Percentiles rank a stretch among this genome's conserved stretches.
phyloP scores from a whole-genome alignment of 805 yeast genomes.

The Wickerhamiella azymoides region DNA sequence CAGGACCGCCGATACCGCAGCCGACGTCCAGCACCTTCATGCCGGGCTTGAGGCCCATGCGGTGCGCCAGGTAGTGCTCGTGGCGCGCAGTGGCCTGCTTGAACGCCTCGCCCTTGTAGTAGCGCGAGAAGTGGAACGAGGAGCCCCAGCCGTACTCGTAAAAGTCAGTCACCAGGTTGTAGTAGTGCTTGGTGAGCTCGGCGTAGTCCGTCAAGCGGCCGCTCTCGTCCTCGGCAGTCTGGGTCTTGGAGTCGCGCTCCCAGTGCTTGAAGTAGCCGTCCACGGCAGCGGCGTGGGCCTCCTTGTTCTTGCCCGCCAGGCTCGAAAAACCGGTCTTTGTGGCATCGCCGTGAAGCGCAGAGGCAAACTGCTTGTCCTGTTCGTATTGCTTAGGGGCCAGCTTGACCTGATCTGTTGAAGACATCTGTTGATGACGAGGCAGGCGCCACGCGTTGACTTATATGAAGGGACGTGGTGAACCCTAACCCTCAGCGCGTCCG shows the following conservation, averaged over 20 bases:
- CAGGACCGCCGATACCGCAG: slow-evolving; percentile 99
- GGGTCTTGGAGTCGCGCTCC: slow-evolving; percentile 61
- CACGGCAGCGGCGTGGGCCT: slow-evolving; percentile 70
- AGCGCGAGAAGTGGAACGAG: slow-evolving; percentile 93
- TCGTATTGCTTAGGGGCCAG: slow-evolving; percentile 43
- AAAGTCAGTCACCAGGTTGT: slow-evolving; percentile 92
- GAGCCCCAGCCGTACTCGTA: slow-evolving; percentile 99
- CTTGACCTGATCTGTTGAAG: slow-evolving; percentile 15
- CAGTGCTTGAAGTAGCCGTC: slow-evolving; percentile 91
- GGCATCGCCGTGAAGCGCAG: slow-evolving; percentile 74
- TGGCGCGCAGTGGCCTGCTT: slow-evolving; percentile 86
- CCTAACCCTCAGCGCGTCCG: neutral
- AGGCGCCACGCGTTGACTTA: neutral
- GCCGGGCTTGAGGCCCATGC: slow-evolving; percentile 63
- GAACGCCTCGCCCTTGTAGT: slow-evolving; percentile 86
- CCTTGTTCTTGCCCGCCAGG: slow-evolving; percentile 57
- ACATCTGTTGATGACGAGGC: neutral
- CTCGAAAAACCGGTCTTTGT: slow-evolving; percentile 62
- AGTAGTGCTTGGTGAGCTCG: slow-evolving; percentile 83
- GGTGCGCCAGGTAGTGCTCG: slow-evolving; percentile 84
- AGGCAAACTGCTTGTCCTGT: slow-evolving; percentile 59
- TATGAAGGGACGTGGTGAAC: neutral
- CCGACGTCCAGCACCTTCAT: slow-evolving; percentile 94
- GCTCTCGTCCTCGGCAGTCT: slow-evolving; percentile 43
- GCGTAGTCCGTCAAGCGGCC: slow-evolving; percentile 72